Conservation (phyloP, 345 rosid genomes). For the Alliaria petiolata region DNA sequence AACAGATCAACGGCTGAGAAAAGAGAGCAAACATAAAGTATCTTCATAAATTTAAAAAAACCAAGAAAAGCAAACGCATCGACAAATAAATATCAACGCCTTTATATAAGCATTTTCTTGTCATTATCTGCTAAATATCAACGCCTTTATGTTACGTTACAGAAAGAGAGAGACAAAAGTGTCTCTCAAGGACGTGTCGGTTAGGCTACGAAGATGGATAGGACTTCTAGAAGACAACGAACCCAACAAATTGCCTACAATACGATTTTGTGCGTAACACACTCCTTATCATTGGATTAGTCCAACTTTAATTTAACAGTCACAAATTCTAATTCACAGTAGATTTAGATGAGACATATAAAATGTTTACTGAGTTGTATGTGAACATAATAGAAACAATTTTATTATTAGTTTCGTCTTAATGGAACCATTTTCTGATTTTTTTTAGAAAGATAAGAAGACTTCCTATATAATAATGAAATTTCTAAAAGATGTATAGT, state of each 20-base stretch:
- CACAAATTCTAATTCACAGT: background rate
- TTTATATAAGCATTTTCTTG: slow-evolving; percentile 28
- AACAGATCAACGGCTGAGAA: slow-evolving; percentile 17
- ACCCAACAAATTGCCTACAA: no score
- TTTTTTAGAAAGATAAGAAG: no score
- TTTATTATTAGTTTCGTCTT: no score
- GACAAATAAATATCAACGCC: slow-evolving; percentile 25
- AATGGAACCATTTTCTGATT: no score
- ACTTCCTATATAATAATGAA: no score
- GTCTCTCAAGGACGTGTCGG: slow-evolving; percentile 11
- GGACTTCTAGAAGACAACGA: slow-evolving; percentile 30
- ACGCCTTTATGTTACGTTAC: background rate
- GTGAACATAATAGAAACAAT: no score
- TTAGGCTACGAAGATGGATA: slow-evolving; percentile 17
- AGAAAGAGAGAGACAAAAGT: background rate
- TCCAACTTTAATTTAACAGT: background rate
- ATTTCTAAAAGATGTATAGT: no score
- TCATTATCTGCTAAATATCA: background rate
- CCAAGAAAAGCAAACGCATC: background rate
- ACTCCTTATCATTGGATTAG: background rate
- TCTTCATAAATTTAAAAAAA: background rate
- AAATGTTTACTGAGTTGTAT: no score
- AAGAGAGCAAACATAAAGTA: background rate
- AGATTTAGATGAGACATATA: no score
- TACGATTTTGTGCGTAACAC: slow-evolving; percentile 14